phyloP scores from a whole-genome alignment of 192 early-diverging fungal genomes.

The Coemansia sp. region DNA sequence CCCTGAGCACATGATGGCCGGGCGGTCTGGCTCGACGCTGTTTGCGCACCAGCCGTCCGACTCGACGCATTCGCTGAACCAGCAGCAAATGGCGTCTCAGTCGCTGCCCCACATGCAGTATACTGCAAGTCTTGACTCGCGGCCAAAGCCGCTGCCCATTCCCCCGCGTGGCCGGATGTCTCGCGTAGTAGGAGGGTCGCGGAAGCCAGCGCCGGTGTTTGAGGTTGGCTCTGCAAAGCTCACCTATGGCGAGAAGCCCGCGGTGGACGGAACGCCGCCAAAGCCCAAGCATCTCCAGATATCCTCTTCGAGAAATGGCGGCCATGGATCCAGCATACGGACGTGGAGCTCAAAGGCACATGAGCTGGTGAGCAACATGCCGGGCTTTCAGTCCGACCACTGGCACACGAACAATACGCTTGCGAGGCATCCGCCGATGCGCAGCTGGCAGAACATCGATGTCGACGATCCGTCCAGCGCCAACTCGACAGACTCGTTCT shows the following conservation, averaged over 20 bases:
- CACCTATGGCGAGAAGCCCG: too few species aligned
- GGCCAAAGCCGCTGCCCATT: conserved; percentile 33
- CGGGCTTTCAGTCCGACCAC: conserved; percentile 12
- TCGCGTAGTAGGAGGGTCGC: conserved; percentile 9
- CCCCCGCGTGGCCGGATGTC: conserved; percentile 15
- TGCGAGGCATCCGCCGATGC: conserved; percentile 9
- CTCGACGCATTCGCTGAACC: not conserved
- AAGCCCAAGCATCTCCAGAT: not conserved
- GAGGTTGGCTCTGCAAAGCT: conserved; percentile 48
- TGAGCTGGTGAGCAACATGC: conserved; percentile 20
- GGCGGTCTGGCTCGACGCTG: conserved; percentile 29
- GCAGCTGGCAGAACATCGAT: conserved; percentile 25
- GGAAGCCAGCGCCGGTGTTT: conserved; percentile 43
- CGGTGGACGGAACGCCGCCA: conserved; percentile 4
- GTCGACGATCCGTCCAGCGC: conserved; percentile 23
- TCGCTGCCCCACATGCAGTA: conserved; percentile 10
- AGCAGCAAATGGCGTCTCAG: not conserved
- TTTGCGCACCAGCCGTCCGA: conserved; percentile 11
- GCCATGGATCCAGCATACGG: not conserved
- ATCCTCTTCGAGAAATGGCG: not conserved
- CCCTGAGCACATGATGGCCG: conserved; percentile 22
- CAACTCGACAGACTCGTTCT: conserved; percentile 44
- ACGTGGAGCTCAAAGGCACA: conserved; percentile 31
- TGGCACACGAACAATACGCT: conserved; percentile 10
- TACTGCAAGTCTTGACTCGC: not conserved